Base-by-base conservation (phyloP, 495 filamentous ascomycete species). In the Penicillium cosmopolitanum region DNA sequence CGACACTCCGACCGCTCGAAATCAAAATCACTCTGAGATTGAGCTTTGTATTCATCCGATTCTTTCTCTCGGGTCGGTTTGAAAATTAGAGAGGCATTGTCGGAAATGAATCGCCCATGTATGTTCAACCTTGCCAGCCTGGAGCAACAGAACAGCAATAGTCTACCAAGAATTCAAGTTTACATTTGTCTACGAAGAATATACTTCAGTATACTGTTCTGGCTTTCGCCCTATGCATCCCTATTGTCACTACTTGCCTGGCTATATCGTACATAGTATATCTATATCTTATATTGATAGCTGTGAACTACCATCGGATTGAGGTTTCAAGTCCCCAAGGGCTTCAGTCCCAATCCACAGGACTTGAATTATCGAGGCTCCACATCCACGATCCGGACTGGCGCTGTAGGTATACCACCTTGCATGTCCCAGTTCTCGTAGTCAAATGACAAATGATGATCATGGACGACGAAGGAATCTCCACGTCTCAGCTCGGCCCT, bases 401-500 rank as follows among this genome's bases (percentile, higher is more conserved):
- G 71, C 1, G 72, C 50, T 28, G 60, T 75, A 13, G 63, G 58
- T 35, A 80, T 70, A 23, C 77, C 77, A 40, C 77, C 77, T 48
- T 67, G 62, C 50, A 77, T 53, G 1, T 68, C 61, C 74, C 73
- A 77, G 4, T 63, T 31, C 11, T 38, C 31, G 13, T 59, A 62
- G 48, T 65, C 48, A 28, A 48, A 68, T 15, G 51, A 38, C 28
- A 10, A 55, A 71, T 68, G 74, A 5, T 66, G 61, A 12, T 40
- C 23, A 23, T 23, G 23, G 23, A 23, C 23, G 2, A 4, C 23
- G 23, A 23, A 23, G 23, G 23, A 23, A 23, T 23, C 23, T 4
- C 50, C 11, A n/a, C 42, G 38, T 63, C 33, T 23, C 59, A 61
- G 9, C 43, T 44, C 11, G n/a, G 9, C n/a, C 25, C 19, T 23